Percentiles rank a stretch among this genome's conserved stretches.
Evolutionary conservation across 495 filamentous ascomycete species (phyloP).

Genomic region (Baudoinia panamericana): DNA sequence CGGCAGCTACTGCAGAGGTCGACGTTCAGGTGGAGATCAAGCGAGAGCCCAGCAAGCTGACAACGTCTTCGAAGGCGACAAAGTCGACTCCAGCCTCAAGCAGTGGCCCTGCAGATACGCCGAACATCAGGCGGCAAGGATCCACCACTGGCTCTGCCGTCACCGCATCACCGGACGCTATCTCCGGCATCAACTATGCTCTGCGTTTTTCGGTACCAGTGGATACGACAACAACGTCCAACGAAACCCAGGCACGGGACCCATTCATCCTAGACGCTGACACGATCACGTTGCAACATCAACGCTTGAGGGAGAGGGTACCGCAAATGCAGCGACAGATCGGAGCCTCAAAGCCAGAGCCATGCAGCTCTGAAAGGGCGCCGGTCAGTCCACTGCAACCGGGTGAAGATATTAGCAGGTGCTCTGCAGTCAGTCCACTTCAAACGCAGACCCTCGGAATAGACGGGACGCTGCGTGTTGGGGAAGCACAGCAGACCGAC

Average conservation of each 20-base stretch:
- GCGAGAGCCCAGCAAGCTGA: constrained; percentile 13
- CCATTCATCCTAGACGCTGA: constrained; percentile 20
- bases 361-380: background rate
- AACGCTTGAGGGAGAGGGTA: constrained; percentile 11
- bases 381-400: constrained; percentile 17
- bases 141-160: background rate
- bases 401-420: constrained; percentile 13
- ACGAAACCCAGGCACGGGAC: constrained; percentile 17
- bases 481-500: background rate
- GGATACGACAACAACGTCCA: constrained; percentile 10
- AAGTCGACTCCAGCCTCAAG: background rate
- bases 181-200: constrained; percentile 12
- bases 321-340: no score
- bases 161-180: constrained; percentile 3
- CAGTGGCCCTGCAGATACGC: background rate
- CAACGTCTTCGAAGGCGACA: background rate
- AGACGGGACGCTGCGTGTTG: constrained; percentile 13
- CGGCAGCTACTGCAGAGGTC: background rate
- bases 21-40: background rate
- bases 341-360: no score
- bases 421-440: constrained; percentile 20
- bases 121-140: background rate
- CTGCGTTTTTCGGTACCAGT: constrained; percentile 14
- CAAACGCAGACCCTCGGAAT: constrained; percentile 19
- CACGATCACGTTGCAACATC: constrained; percentile 19